Evolutionary conservation across 2,329 filamentous ascomycete species (phyloP).

Genomic region (Blumeria hordei): DNA sequence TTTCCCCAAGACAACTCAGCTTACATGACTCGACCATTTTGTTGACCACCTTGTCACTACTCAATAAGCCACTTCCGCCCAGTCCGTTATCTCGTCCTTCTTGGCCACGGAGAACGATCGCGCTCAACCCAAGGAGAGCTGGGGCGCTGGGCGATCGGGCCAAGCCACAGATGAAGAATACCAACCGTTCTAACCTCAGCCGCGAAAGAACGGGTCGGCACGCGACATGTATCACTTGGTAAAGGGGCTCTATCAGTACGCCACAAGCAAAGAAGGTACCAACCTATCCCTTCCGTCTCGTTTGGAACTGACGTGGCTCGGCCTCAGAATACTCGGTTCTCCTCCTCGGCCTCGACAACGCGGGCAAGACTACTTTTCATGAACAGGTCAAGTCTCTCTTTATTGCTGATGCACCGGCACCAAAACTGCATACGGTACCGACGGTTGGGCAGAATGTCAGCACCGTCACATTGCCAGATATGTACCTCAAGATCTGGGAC

Average conservation of each 20-base stretch:
- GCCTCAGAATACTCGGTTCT: constrained; percentile 77
- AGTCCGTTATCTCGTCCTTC: too few relatives aligned
- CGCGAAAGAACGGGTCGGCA: too few relatives aligned
- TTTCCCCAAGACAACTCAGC: too few relatives aligned
- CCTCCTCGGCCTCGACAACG: constrained; percentile 90
- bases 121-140: too few relatives aligned
- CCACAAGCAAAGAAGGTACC: constrained; percentile 83
- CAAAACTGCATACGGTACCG: constrained; percentile 66
- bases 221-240: constrained; percentile 72
- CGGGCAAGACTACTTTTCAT: constrained; percentile 93
- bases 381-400: constrained; percentile 87
- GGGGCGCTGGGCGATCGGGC: too few relatives aligned
- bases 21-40: too few relatives aligned
- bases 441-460: constrained; percentile 95
- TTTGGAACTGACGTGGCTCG: too few relatives aligned
- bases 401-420: constrained; percentile 34
- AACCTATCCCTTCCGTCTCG: background rate
- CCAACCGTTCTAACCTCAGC: too few relatives aligned
- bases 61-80: too few relatives aligned
- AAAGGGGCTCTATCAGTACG: constrained; percentile 84
- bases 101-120: too few relatives aligned
- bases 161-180: too few relatives aligned
- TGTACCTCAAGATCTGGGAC: constrained; percentile 98
- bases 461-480: constrained; percentile 70
- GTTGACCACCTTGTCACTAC: too few relatives aligned